Evolutionary conservation across 2,329 filamentous ascomycete genomes (phyloP), one percentile per base, ranked within the genome.

Genomic region (Drechslerella dactyloides): DNA sequence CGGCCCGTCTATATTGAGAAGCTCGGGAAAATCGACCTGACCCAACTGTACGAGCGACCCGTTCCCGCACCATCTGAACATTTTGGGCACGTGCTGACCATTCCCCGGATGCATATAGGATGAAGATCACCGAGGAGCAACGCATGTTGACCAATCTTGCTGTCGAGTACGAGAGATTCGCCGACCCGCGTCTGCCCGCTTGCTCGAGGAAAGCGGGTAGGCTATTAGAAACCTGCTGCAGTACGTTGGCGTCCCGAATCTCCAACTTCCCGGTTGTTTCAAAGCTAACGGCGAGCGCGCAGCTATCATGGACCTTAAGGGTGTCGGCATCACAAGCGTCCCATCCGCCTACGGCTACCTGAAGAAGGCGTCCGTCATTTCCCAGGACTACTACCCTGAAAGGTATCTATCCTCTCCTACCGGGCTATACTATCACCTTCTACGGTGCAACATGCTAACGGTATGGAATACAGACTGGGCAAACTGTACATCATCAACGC

Each of bases 341-440:
- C 85, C 87, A 74, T 89, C 89, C 73, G 93, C 97, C 68, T 96
- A 96, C 83, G 85, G 87, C 61, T 97, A 97, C 83, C 86, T 99
- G 76, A 87, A 87, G 78, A 86, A 89, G 79, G 92, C 91, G 51
- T 94, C 91, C 35, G 88, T 83, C 80, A 90, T 99, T 82, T 96
- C 91, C 75, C 94, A 97, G 82, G 96, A 97, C 86, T 96, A 97
- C 87, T 99, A 99, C 83, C 94, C 94, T 6, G 94, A 99, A 85
- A 90, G 94, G 69, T 74, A 65, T 33, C 35, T 3, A 44, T 19
- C 50, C 19, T 37, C 0, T 27, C 11, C n/a, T 2, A 4, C 37
- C 1, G 52, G n/a, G n/a, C n/a, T n/a, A n/a, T n/a, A n/a, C n/a
- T n/a, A n/a, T n/a, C n/a, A n/a, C n/a, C n/a, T n/a, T 30, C 10